phyloP scores from a whole-genome alignment of 225 moss, liverwort and hornwort species.

The Polytrichum formosum region DNA sequence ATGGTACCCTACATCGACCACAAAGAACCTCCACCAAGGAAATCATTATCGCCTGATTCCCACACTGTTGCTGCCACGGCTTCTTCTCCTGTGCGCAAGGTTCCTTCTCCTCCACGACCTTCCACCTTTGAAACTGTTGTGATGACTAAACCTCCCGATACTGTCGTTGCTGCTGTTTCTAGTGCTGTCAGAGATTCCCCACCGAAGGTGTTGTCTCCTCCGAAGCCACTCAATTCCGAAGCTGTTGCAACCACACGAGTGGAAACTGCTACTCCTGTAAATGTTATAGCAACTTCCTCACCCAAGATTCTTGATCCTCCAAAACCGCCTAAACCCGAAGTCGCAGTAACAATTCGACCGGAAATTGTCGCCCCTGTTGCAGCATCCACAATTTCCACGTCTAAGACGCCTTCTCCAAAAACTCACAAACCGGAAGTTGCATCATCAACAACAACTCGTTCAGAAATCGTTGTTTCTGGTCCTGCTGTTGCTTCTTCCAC shows the following conservation, averaged over 20 bases:
- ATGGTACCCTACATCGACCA: conserved; percentile 8
- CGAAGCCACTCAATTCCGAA: neutral
- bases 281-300: neutral
- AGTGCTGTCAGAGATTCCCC: neutral
- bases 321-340: neutral
- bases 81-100: neutral
- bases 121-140: neutral
- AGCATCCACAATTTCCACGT: too few relatives aligned
- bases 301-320: neutral
- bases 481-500: too few relatives aligned
- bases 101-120: neutral
- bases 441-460: too few relatives aligned
- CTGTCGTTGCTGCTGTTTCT: neutral
- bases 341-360: too few relatives aligned
- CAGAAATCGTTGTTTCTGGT: too few relatives aligned
- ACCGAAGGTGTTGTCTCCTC: conserved; percentile 1
- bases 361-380: too few relatives aligned
- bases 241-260: neutral
- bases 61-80: neutral
- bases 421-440: neutral
- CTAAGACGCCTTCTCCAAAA: too few relatives aligned
- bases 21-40: neutral
- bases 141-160: neutral
- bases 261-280: neutral
- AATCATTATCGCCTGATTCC: neutral